phyloP scores from a whole-genome alignment of 148 eudicot species.

The Silene uniflora region DNA sequence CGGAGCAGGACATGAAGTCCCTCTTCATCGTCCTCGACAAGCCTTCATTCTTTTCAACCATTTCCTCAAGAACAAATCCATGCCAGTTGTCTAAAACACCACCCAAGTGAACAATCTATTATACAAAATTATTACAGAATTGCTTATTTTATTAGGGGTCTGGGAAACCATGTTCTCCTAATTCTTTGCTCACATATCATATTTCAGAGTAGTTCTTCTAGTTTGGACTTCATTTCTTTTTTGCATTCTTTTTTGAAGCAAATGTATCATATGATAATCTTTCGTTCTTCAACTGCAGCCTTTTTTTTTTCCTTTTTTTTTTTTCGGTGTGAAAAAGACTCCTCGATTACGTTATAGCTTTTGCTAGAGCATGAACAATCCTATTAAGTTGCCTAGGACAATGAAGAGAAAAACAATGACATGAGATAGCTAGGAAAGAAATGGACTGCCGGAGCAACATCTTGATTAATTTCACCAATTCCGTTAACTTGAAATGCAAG shows the following conservation, averaged over 20 bases:
- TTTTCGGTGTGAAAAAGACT: too few species aligned
- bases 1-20: conserved; percentile 97
- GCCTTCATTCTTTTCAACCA: conserved; percentile 75
- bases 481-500: too few species aligned
- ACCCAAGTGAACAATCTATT: not conserved
- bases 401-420: too few species aligned
- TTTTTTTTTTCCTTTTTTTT: too few species aligned
- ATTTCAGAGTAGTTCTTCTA: not conserved
- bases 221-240: conserved; percentile 6
- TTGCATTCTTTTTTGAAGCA: conserved; percentile 14
- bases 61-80: conserved; percentile 57
- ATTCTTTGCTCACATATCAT: conserved; percentile 23
- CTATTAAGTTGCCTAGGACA: too few species aligned
- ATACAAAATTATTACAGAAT: not conserved
- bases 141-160: conserved; percentile 19
- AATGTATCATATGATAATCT: conserved; percentile 21
- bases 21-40: conserved; percentile 85
- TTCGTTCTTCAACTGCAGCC: not conserved
- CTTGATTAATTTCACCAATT: too few species aligned
- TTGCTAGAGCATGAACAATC: too few species aligned
- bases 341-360: too few species aligned
- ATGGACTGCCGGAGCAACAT: too few species aligned
- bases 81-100: conserved; percentile 37
- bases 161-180: not conserved
- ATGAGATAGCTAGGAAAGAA: too few species aligned